phyloP scores from a whole-genome alignment of 768 basidiomycete species.

The Austroboletus eburneus region DNA sequence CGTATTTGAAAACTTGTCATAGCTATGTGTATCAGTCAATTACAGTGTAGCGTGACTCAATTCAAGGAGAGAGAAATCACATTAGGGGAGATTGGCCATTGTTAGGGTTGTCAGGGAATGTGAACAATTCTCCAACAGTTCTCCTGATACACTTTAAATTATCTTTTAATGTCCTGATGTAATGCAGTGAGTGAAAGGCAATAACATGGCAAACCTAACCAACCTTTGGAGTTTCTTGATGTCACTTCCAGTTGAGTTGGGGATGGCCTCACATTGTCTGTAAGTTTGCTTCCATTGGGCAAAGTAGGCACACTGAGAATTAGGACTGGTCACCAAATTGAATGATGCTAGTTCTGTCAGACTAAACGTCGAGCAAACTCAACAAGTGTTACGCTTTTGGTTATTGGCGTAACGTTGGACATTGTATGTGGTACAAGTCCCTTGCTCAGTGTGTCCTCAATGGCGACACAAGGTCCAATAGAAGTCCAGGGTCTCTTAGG shows the following conservation, averaged over 20 bases:
- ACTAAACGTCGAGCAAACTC: too few relatives aligned
- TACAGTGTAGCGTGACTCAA: too few relatives aligned
- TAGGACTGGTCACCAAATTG: neutral
- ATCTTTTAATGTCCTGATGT: conserved; percentile 8
- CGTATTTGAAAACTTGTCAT: conserved; percentile 29
- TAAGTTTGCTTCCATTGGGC: conserved; percentile 18
- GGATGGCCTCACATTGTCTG: conserved; percentile 12
- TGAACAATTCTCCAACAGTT: conserved; percentile 17
- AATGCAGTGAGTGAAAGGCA: neutral
- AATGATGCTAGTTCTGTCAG: neutral
- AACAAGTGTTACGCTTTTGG: too few relatives aligned
- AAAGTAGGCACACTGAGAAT: conserved; percentile 16
- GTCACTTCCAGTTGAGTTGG: conserved; percentile 11
- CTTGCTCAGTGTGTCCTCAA: too few relatives aligned
- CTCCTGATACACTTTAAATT: conserved; percentile 10
- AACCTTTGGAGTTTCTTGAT: conserved; percentile 13
- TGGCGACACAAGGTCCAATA: too few relatives aligned
- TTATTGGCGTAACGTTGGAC: too few relatives aligned
- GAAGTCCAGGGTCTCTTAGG: too few relatives aligned
- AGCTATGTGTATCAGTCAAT: conserved; percentile 13
- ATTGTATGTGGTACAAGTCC: too few relatives aligned
- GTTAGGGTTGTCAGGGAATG: conserved; percentile 9
- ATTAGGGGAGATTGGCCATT: conserved; percentile 5
- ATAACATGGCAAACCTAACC: neutral
- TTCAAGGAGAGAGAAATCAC: conserved; percentile 1